A percentile compares a stretch with the other conserved stretches of the same genome.
Conservation (phyloP, 2,329 filamentous ascomycete genomes). For the Monosporascus sp. region DNA sequence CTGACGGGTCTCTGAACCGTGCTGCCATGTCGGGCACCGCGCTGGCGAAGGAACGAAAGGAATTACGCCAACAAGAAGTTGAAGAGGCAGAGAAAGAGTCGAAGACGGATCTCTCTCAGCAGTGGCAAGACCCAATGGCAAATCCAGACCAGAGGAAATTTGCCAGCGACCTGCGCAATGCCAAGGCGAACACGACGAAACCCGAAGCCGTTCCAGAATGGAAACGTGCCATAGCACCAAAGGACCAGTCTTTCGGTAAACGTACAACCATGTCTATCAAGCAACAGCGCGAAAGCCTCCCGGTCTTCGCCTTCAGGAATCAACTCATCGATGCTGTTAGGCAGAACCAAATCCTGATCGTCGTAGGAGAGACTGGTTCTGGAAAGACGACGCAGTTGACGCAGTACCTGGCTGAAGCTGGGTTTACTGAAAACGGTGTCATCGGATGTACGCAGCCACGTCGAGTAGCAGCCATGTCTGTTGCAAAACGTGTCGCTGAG, state of each 20-base stretch:
- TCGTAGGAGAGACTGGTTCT: constrained; percentile 94
- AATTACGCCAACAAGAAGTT: constrained; percentile 81
- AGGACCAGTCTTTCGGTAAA: constrained; percentile 76
- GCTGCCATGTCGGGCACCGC: constrained; percentile 90
- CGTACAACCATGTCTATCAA: constrained; percentile 90
- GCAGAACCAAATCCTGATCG: constrained; percentile 87
- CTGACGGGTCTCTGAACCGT: constrained; percentile 95
- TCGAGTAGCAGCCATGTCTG: constrained; percentile 95
- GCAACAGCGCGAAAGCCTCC: constrained; percentile 83
- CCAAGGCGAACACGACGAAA: constrained; percentile 52
- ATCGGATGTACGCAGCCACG: constrained; percentile 96
- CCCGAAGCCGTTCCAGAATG: constrained; percentile 79
- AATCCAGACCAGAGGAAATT: constrained; percentile 80
- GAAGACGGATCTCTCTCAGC: constrained; percentile 76
- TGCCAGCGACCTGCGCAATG: constrained; percentile 74
- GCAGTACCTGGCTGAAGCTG: constrained; percentile 89
- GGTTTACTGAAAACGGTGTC: constrained; percentile 79
- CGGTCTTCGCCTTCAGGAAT: constrained; percentile 81
- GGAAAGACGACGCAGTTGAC: constrained; percentile 97
- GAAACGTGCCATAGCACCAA: constrained; percentile 77
- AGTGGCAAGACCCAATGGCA: constrained; percentile 98
- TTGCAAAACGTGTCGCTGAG: constrained; percentile 92
- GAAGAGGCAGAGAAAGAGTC: constrained; percentile 70
- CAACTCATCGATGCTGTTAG: constrained; percentile 82
- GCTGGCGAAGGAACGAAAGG: constrained; percentile 83